phyloP scores from a whole-genome alignment of 176 grass and related monocot species.

The Guadua angustifolia region DNA sequence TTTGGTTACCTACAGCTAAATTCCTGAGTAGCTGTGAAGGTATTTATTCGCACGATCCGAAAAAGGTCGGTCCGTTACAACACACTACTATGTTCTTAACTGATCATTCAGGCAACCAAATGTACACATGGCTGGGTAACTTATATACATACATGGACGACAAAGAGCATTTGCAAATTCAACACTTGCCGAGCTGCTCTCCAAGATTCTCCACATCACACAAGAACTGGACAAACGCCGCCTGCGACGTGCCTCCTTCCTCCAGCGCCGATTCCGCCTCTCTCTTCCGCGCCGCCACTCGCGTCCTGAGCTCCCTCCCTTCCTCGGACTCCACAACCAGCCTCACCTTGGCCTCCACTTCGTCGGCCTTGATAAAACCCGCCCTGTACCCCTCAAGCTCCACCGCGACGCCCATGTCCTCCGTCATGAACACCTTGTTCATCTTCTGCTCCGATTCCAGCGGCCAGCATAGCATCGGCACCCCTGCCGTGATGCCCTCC shows the following conservation, averaged over 20 bases:
- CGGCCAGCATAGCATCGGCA: slow-evolving; percentile 61
- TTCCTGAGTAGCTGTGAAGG: too few relatives aligned
- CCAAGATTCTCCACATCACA: background rate
- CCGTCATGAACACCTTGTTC: slow-evolving; percentile 29
- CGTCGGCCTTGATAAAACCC: slow-evolving; percentile 23
- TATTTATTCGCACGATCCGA: too few relatives aligned
- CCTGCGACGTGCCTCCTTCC: slow-evolving; percentile 23
- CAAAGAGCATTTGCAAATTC: background rate
- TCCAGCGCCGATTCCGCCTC: slow-evolving; percentile 5
- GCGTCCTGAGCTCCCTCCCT: slow-evolving; percentile 1
- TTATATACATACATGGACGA: too few relatives aligned
- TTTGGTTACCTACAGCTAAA: too few relatives aligned
- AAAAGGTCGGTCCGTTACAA: too few relatives aligned
- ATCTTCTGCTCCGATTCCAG: slow-evolving; percentile 57
- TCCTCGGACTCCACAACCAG: background rate
- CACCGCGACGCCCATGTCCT: slow-evolving; percentile 3
- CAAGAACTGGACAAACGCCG: slow-evolving; percentile 2
- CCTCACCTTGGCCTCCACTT: slow-evolving; percentile 28
- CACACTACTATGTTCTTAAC: too few relatives aligned
- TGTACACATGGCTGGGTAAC: too few relatives aligned
- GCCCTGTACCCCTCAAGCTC: slow-evolving; percentile 7
- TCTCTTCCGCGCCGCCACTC: background rate
- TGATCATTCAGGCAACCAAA: too few relatives aligned
- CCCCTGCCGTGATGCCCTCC: slow-evolving; percentile 46
- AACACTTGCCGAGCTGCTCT: background rate